Evolutionary conservation across 306 rosid species (phyloP), one percentile per base, ranked within the genome.

Genomic region (Datisca glomerata): DNA sequence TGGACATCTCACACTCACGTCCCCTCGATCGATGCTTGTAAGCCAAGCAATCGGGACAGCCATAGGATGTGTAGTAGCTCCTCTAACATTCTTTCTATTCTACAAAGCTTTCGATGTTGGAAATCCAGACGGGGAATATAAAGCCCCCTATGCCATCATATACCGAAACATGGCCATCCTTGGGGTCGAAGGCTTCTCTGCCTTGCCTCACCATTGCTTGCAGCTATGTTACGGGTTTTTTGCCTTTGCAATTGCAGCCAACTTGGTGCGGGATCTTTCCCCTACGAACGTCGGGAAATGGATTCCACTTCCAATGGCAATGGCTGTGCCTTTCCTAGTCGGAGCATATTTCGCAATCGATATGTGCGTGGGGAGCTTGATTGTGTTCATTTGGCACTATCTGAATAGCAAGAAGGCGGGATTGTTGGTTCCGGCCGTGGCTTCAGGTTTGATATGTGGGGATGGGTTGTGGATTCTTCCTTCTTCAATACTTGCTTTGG

Each of bases 391-490:
- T 7, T 91, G 98, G 96, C 87, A 91, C 60, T 55, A 20, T 38
- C 34, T 84, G 6, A 69, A 78, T 37, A 46, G 33, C 12, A 66
- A 32, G 2, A 64, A 58, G 43, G 98, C 98, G 0, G 44, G 60
- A 35, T 49, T 78, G 56, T 78, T 91, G 98, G 57, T 85, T 60
- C 98, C 98, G 1, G 96, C 94, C 3, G 86, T 75, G 44, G 98
- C 98, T 48, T 91, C 98, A 29, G 98, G 98, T 54, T 78, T 91
- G 74, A 91, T 91, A 19, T 85, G 98, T 63, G 98, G 98, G 21
- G 98, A 91, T 41, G 98, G 98, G 11, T 55, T 91, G 16, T 91
- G 98, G 98, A 80, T 91, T 71, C 91, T 91, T 8, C 96, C 96
- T 18, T 73, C 85, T 12, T 91, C 98, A 8, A 47, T 91, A 65